Percentiles rank a stretch among this genome's conserved stretches.
These are phyloP conservation scores for Kregervanrija delftensis DNA, from an alignment of 805 yeast species.

Conservation along the genomic window DNA sequence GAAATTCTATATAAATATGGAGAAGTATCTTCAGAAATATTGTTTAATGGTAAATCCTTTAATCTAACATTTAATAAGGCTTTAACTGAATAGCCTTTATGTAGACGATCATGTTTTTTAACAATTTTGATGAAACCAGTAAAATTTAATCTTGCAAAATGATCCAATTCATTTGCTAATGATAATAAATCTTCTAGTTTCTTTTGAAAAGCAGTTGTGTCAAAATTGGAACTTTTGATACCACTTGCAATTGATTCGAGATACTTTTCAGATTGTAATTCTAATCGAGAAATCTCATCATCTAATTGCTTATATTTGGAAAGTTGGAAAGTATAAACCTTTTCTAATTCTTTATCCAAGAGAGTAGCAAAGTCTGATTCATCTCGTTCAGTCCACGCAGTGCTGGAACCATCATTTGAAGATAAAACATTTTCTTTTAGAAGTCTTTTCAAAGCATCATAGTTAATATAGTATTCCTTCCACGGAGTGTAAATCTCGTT, in stretches of 20 bases:
- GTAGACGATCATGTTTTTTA: slow-evolving; percentile 91
- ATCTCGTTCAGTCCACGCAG: slow-evolving; percentile 61
- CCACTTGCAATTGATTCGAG: slow-evolving; percentile 17
- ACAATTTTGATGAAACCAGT: slow-evolving; percentile 94
- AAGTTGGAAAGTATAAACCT: slow-evolving; percentile 67
- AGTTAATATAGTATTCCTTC: slow-evolving; percentile 67
- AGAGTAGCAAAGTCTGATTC: slow-evolving; percentile 62
- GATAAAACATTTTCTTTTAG: slow-evolving; percentile 57
- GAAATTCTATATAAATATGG: slow-evolving; percentile 83
- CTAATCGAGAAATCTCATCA: slow-evolving; percentile 57
- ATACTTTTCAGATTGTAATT: slow-evolving; percentile 44
- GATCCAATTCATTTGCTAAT: slow-evolving; percentile 79
- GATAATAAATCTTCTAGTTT: slow-evolving; percentile 68
- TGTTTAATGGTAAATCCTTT: slow-evolving; percentile 80
- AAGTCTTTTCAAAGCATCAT: slow-evolving; percentile 57
- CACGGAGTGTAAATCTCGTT: slow-evolving; percentile 84
- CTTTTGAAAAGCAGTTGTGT: slow-evolving; percentile 54
- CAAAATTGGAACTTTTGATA: slow-evolving; percentile 33
- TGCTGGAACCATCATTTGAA: slow-evolving; percentile 10
- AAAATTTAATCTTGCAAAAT: slow-evolving; percentile 84
- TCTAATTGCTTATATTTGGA: slow-evolving; percentile 64
- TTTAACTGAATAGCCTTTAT: slow-evolving; percentile 79
- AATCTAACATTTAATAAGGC: slow-evolving; percentile 85
- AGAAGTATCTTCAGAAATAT: slow-evolving; percentile 77
- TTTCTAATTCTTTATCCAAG: slow-evolving; percentile 65